Conservation (phyloP, 768 basidiomycete genomes). For the Tylopilus subfusipes region DNA sequence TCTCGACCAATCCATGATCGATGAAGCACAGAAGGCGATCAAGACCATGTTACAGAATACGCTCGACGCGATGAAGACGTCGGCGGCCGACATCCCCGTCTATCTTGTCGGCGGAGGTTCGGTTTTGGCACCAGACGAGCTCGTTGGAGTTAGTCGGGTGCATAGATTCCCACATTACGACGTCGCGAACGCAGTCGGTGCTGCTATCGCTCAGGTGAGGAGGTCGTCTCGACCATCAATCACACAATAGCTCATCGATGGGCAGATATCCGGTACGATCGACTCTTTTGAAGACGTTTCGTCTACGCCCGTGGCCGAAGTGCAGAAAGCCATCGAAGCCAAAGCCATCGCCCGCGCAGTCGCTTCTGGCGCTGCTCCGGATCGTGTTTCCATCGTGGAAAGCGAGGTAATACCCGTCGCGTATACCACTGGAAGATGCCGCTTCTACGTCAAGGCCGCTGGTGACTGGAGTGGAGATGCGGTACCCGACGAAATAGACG, state of each 20-base stretch:
- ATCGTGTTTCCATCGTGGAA: constrained; percentile 50
- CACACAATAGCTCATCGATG: constrained; percentile 1
- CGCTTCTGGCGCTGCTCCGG: constrained; percentile 42
- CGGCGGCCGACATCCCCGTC: constrained; percentile 50
- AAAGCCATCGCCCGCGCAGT: constrained; percentile 44
- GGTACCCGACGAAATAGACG: constrained; percentile 22
- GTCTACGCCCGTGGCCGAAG: constrained; percentile 30
- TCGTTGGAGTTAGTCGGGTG: constrained; percentile 51
- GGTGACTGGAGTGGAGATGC: constrained; percentile 43
- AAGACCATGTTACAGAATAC: constrained; percentile 43
- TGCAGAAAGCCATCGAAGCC: constrained; percentile 33
- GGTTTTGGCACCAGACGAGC: constrained; percentile 49
- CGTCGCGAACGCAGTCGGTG: constrained; percentile 63
- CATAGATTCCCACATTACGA: constrained; percentile 48
- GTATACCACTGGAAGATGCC: constrained; percentile 32
- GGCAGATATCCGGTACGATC: constrained; percentile 42
- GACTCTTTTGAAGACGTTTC: constrained; percentile 44
- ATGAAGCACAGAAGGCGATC: constrained; percentile 39
- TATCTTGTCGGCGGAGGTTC: constrained; percentile 67
- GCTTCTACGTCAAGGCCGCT: constrained; percentile 57
- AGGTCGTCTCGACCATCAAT: background rate
- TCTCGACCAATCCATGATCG: constrained; percentile 26
- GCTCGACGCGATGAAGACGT: constrained; percentile 65
- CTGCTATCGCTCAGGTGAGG: constrained; percentile 41
- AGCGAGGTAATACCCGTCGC: constrained; percentile 48